Conservation (phyloP, 306 rosid genomes). For the Corylus heterophylla region DNA sequence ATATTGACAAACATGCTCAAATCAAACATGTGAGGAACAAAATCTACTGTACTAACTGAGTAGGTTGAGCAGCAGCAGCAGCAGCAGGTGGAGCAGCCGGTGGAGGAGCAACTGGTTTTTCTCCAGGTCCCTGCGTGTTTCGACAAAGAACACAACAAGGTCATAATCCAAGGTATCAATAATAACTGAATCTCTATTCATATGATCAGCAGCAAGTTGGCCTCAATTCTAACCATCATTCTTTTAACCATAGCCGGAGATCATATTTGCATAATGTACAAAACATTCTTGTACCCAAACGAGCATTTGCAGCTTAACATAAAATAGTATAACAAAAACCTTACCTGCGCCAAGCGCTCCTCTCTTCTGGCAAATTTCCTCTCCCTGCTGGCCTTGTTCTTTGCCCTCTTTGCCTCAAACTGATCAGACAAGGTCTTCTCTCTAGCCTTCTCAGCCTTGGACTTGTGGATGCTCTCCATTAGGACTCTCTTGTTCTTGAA, state of each 20-base stretch:
- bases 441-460: constrained; percentile 97
- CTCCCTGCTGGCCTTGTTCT: constrained; percentile 97
- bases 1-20: neutral
- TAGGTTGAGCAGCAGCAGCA: constrained; percentile 47
- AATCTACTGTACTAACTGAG: constrained; percentile 54
- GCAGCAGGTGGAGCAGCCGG: constrained; percentile 30
- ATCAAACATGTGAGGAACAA: neutral
- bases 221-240: neutral
- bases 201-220: neutral
- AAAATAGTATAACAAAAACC: neutral
- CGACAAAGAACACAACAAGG: neutral
- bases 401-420: constrained; percentile 91
- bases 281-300: neutral
- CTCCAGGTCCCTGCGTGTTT: constrained; percentile 75
- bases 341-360: constrained; percentile 90
- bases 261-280: neutral
- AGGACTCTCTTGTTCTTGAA: constrained; percentile 94
- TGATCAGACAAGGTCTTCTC: constrained; percentile 94
- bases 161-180: constrained; percentile 1
- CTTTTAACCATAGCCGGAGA: neutral
- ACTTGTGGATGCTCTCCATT: constrained; percentile 96
- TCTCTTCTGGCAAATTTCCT: constrained; percentile 84
- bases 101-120: constrained; percentile 42
- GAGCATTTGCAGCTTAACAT: neutral
- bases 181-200: neutral